These are phyloP conservation scores for Xylaria acuta DNA, from an alignment of 495 filamentous ascomycete species.

Conservation along the genomic window DNA sequence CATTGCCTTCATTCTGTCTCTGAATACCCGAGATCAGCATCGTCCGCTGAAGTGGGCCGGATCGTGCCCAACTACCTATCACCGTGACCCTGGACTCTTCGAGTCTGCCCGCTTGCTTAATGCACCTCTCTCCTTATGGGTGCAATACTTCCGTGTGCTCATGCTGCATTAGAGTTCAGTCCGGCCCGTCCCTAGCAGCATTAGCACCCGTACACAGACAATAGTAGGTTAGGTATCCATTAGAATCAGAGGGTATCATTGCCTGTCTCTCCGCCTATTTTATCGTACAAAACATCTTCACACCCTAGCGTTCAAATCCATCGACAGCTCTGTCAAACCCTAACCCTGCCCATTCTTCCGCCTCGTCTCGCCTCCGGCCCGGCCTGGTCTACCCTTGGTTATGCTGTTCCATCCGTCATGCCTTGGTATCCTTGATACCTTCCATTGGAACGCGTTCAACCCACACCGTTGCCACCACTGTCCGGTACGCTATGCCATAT, in stretches of 20 bases:
- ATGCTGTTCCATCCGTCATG: conserved; percentile 16
- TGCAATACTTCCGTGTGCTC: neutral
- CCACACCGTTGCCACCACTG: neutral
- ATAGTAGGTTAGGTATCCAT: conserved; percentile 4
- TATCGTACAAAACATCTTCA: conserved; percentile 37
- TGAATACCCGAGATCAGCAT: neutral
- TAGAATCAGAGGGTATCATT: conserved; percentile 46
- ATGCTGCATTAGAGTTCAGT: conserved; percentile 3
- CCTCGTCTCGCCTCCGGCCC: neutral
- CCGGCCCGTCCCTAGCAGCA: conserved; percentile 2
- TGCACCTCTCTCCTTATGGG: neutral
- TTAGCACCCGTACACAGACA: neutral
- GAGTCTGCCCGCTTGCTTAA: no score
- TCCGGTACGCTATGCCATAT: neutral
- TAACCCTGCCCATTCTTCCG: neutral
- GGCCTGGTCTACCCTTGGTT: conserved; percentile 9
- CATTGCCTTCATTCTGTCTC: neutral
- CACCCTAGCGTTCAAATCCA: conserved; percentile 16
- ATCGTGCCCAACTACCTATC: neutral
- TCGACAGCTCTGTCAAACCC: neutral
- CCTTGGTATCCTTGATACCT: neutral
- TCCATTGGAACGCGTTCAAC: conserved; percentile 4
- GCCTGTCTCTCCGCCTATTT: conserved; percentile 35
- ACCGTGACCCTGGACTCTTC: no score
- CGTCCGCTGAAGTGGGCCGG: neutral